Conservation (phyloP, 805 yeast species). For the Zygotorulaspora florentina region DNA sequence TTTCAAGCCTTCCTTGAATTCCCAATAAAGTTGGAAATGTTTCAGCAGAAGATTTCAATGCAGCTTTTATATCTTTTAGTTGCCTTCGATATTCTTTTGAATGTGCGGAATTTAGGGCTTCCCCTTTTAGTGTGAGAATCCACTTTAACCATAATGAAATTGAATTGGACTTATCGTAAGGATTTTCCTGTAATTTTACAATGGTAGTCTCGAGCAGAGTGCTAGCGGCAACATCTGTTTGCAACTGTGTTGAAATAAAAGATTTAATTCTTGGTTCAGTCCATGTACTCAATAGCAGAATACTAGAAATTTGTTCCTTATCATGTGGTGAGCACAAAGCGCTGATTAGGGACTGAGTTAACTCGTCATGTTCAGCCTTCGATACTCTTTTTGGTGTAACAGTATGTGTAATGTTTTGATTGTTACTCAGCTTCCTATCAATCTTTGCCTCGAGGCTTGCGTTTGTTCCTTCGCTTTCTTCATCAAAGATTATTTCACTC, state of each 20-base stretch:
- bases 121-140: constrained; percentile 64
- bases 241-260: constrained; percentile 37
- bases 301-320: constrained; percentile 27
- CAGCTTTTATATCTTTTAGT: constrained; percentile 52
- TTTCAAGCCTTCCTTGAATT: constrained; percentile 79
- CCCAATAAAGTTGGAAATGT: constrained; percentile 66
- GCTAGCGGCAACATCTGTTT: constrained; percentile 39
- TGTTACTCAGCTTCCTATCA: constrained; percentile 7
- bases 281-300: constrained; percentile 26
- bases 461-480: constrained; percentile 28
- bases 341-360: constrained; percentile 27
- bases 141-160: constrained; percentile 71
- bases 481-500: constrained; percentile 29
- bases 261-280: constrained; percentile 27
- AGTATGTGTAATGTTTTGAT: constrained; percentile 14
- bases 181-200: constrained; percentile 40
- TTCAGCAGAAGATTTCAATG: constrained; percentile 53
- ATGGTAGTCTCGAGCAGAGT: constrained; percentile 46
- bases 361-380: constrained; percentile 28
- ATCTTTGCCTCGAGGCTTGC: constrained; percentile 19
- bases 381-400: constrained; percentile 19
- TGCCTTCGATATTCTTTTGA: constrained; percentile 36
- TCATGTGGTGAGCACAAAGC: constrained; percentile 27
- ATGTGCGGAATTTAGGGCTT: constrained; percentile 21
- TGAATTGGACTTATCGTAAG: constrained; percentile 24